These are phyloP conservation scores for Thalassiosira hispida DNA, from an alignment of 352 stramenopile species.

Conservation along the genomic window DNA sequence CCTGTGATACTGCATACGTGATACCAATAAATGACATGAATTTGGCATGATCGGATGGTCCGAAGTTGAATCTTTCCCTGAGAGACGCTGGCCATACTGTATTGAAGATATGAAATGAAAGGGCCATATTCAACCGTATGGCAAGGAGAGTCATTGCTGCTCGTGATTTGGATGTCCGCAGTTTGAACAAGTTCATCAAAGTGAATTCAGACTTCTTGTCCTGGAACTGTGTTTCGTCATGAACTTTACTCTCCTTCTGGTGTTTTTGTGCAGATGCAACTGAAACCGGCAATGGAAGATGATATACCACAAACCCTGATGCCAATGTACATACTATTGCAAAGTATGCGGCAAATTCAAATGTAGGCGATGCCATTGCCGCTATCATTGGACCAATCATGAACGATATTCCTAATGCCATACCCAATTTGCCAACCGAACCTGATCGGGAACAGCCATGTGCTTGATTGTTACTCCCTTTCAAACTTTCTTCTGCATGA, in stretches of 20 bases:
- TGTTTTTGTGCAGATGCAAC: conserved; percentile 16
- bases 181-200: conserved; percentile 43
- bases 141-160: conserved; percentile 67
- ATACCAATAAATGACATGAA: conserved; percentile 83
- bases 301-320: conserved; percentile 46
- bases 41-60: conserved; percentile 68
- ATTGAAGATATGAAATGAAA: conserved; percentile 83
- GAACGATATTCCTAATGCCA: conserved; percentile 74
- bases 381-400: conserved; percentile 78
- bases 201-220: conserved; percentile 35
- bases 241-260: conserved; percentile 17
- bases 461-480: conserved; percentile 2
- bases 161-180: conserved; percentile 62
- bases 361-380: conserved; percentile 52
- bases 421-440: conserved; percentile 73
- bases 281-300: conserved; percentile 45
- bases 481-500: conserved; percentile 3
- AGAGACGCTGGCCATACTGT: conserved; percentile 80
- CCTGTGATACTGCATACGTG: conserved; percentile 78
- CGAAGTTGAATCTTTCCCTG: conserved; percentile 78
- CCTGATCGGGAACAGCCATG: conserved; percentile 53
- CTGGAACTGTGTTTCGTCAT: neutral
- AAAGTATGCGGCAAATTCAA: conserved; percentile 57
- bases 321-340: conserved; percentile 54
- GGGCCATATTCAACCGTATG: conserved; percentile 64